A percentile compares a stretch with the other conserved stretches of the same genome.
Evolutionary conservation across 1,284 basidiomycete genomes (phyloP).

Genomic region (Hemileia vastatrix): DNA sequence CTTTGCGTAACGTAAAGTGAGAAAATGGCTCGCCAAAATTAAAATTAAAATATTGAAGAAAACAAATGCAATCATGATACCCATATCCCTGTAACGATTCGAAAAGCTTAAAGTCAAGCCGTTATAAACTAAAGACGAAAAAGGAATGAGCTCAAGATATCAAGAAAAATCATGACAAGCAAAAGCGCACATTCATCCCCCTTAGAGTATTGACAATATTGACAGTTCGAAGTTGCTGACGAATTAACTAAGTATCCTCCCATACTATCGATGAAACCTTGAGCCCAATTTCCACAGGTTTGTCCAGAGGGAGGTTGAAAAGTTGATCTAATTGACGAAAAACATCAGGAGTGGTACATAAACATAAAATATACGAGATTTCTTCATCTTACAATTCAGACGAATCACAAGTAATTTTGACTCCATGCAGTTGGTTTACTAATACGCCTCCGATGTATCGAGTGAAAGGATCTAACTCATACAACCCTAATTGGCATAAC

Average conservation of each 20-base stretch:
- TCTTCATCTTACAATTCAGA: slow-evolving; percentile 28
- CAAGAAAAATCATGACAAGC: background rate
- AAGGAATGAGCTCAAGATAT: slow-evolving; percentile 20
- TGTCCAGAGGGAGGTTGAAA: slow-evolving; percentile 65
- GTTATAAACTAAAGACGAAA: slow-evolving; percentile 2
- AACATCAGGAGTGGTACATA: background rate
- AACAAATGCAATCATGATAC: slow-evolving; percentile 57
- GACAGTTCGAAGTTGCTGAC: slow-evolving; percentile 54
- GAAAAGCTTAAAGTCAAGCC: slow-evolving; percentile 15
- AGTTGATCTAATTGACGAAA: slow-evolving; percentile 38
- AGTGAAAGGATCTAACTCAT: slow-evolving; percentile 52
- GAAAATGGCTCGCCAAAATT: slow-evolving; percentile 31
- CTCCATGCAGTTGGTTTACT: slow-evolving; percentile 16
- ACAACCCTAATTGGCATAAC: slow-evolving; percentile 24
- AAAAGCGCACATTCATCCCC: slow-evolving; percentile 13
- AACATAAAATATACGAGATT: slow-evolving; percentile 6
- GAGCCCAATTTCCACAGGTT: slow-evolving; percentile 63
- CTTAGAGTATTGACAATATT: slow-evolving; percentile 58
- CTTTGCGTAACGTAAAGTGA: slow-evolving; percentile 24
- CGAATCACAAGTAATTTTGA: slow-evolving; percentile 26
- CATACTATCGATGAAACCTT: slow-evolving; percentile 50
- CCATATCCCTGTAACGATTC: slow-evolving; percentile 55
- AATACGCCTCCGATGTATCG: slow-evolving; percentile 53
- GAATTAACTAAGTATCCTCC: slow-evolving; percentile 70
- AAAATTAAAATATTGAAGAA: slow-evolving; percentile 50